These are phyloP conservation scores for Penicillium sp. DNA, from an alignment of 2,329 filamentous ascomycete species.

Conservation along the genomic window DNA sequence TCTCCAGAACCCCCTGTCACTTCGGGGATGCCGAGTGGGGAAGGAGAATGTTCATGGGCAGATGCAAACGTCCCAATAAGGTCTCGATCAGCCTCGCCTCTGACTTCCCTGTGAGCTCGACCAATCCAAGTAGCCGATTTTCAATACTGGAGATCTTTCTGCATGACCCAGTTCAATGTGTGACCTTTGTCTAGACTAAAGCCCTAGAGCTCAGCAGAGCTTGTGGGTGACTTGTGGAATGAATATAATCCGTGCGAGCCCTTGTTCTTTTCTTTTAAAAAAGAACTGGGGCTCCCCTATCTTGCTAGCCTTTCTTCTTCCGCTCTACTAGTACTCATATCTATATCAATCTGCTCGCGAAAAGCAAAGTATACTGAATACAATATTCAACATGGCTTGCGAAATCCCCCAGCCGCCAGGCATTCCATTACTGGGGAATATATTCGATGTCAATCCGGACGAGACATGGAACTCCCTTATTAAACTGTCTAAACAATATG, in stretches of 20 bases:
- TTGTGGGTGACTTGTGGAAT: too few relatives aligned
- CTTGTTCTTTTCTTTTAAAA: too few relatives aligned
- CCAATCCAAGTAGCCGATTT: background rate
- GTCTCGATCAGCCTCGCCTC: background rate
- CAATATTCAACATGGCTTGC: background rate
- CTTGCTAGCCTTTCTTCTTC: too few relatives aligned
- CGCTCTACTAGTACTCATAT: too few relatives aligned
- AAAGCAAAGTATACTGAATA: too few relatives aligned
- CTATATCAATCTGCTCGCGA: too few relatives aligned
- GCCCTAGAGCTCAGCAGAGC: background rate
- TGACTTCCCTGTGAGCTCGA: background rate
- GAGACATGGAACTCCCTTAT: conserved; percentile 58
- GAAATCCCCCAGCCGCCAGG: conserved; percentile 56
- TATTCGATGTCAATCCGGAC: conserved; percentile 54
- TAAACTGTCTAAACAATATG: conserved; percentile 54
- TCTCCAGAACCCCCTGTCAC: background rate
- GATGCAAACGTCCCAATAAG: background rate
- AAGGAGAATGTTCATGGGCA: background rate
- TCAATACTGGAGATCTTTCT: background rate
- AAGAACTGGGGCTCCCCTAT: too few relatives aligned
- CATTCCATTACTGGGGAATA: conserved; percentile 57
- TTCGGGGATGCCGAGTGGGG: background rate
- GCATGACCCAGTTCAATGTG: background rate
- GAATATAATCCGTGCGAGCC: too few relatives aligned
- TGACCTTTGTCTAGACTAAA: background rate